phyloP scores from a whole-genome alignment of 2,329 filamentous ascomycete genomes.

The Annulohypoxylon truncatum region DNA sequence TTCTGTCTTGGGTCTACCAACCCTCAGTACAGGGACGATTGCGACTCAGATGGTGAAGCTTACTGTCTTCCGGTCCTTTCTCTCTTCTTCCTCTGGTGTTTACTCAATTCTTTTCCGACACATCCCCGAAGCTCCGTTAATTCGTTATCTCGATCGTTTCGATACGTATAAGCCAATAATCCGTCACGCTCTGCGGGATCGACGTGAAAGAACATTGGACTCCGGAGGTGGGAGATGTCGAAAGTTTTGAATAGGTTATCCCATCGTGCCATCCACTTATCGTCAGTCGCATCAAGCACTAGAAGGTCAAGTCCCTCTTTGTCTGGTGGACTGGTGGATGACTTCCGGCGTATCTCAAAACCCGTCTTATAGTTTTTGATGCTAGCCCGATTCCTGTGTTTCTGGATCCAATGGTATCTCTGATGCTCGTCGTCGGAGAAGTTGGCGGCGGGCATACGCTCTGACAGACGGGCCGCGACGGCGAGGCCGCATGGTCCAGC shows the following conservation, averaged over 20 bases:
- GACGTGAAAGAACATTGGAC: conserved; percentile 86
- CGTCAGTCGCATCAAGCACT: conserved; percentile 74
- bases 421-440: conserved; percentile 88
- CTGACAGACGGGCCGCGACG: conserved; percentile 76
- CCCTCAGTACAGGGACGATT: conserved; percentile 30
- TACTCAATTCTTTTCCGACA: conserved; percentile 83
- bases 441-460: conserved; percentile 79
- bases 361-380: conserved; percentile 65
- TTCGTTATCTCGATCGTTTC: conserved; percentile 69
- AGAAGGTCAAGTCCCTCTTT: conserved; percentile 57
- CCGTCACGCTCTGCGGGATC: conserved; percentile 81
- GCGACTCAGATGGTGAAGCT: conserved; percentile 35
- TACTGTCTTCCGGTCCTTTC: conserved; percentile 58
- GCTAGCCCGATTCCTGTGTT: conserved; percentile 69
- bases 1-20: conserved; percentile 55
- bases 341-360: conserved; percentile 49
- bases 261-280: conserved; percentile 78
- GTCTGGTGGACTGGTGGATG: conserved; percentile 39
- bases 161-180: conserved; percentile 75
- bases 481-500: conserved; percentile 81
- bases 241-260: conserved; percentile 74
- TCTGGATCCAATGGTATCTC: conserved; percentile 81
- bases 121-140: conserved; percentile 77
- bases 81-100: conserved; percentile 78
- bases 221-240: conserved; percentile 77